phyloP scores from a whole-genome alignment of 441 rosid genomes.

The Syzygium syzygioides region DNA sequence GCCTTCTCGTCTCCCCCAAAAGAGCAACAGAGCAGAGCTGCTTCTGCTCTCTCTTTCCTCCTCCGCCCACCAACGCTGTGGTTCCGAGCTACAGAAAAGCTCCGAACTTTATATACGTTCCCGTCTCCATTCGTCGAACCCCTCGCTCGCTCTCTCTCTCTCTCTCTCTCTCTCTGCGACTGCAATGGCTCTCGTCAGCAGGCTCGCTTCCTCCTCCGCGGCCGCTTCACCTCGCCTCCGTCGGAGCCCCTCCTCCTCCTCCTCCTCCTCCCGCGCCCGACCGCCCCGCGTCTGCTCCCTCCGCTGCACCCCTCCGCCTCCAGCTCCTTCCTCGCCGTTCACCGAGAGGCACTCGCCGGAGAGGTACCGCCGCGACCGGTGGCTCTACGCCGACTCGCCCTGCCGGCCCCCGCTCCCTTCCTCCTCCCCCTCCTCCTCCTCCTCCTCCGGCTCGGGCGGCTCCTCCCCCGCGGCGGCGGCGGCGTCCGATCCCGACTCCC shows the following conservation, averaged over 20 bases:
- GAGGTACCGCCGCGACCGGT: constrained; percentile 73
- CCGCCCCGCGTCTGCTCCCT: constrained; percentile 29
- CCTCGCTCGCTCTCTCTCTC: neutral
- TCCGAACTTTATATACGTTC: neutral
- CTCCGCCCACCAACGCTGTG: neutral
- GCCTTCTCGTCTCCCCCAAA: constrained; percentile 17
- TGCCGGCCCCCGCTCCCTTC: constrained; percentile 11
- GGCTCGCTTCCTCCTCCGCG: constrained; percentile 10
- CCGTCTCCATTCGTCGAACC: constrained; percentile 1
- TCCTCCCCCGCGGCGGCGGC: constrained; percentile 1
- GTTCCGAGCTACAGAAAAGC: neutral
- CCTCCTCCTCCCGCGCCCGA: neutral
- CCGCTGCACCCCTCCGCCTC: constrained; percentile 15
- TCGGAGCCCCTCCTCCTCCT: neutral
- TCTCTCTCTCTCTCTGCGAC: neutral
- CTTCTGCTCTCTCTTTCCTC: neutral
- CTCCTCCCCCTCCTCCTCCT: constrained; percentile 18
- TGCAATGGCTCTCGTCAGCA: constrained; percentile 41
- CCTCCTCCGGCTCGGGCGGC: constrained; percentile 12
- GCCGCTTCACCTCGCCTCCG: constrained; percentile 7
- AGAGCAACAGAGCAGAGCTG: neutral
- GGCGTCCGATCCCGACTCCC: constrained; percentile 21
- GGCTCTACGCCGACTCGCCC: constrained; percentile 41
- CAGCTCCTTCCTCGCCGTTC: constrained; percentile 44
- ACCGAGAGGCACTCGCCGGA: constrained; percentile 75